A percentile compares a stretch with the other conserved stretches of the same genome.
phyloP scores from a whole-genome alignment of 1,139 yeast genomes.

The Sugiyamaella japonica region DNA sequence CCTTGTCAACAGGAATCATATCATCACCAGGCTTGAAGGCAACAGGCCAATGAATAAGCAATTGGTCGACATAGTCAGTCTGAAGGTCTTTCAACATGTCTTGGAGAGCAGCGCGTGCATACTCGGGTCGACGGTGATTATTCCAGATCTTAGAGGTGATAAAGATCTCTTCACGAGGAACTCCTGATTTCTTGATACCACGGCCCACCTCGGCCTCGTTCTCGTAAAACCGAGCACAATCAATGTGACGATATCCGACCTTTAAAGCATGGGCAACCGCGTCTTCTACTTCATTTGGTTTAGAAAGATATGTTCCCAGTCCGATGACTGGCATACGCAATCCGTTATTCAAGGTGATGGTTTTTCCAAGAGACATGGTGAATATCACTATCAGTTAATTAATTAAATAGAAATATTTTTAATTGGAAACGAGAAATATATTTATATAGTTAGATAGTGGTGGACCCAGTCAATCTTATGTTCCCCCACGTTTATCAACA shows the following conservation, averaged over 20 bases:
- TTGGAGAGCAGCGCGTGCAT: conserved; percentile 56
- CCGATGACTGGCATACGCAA: conserved; percentile 50
- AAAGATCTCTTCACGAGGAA: conserved; percentile 64
- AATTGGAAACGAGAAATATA: neutral
- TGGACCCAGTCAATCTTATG: neutral
- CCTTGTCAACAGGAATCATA: conserved; percentile 63
- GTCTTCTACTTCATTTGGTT: conserved; percentile 40
- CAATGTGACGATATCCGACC: conserved; percentile 61
- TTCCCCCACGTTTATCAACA: conserved; percentile 4
- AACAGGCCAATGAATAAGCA: conserved; percentile 63
- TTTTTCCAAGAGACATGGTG: conserved; percentile 14
- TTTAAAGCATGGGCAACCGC: conserved; percentile 31
- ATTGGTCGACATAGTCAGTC: conserved; percentile 69
- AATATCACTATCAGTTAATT: too few relatives aligned
- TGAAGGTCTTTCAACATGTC: conserved; percentile 60
- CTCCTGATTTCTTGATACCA: conserved; percentile 39
- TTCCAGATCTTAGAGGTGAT: conserved; percentile 84
- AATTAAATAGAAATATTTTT: too few relatives aligned
- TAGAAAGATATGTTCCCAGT: conserved; percentile 64
- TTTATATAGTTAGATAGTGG: neutral
- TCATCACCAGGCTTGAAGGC: conserved; percentile 58
- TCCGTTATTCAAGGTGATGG: conserved; percentile 40
- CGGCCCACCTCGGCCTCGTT: conserved; percentile 59
- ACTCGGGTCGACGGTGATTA: conserved; percentile 59
- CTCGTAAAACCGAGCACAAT: conserved; percentile 58